These are phyloP conservation scores for Grosmannia huntii DNA, from an alignment of 2,329 filamentous ascomycete species.

Conservation along the genomic window DNA sequence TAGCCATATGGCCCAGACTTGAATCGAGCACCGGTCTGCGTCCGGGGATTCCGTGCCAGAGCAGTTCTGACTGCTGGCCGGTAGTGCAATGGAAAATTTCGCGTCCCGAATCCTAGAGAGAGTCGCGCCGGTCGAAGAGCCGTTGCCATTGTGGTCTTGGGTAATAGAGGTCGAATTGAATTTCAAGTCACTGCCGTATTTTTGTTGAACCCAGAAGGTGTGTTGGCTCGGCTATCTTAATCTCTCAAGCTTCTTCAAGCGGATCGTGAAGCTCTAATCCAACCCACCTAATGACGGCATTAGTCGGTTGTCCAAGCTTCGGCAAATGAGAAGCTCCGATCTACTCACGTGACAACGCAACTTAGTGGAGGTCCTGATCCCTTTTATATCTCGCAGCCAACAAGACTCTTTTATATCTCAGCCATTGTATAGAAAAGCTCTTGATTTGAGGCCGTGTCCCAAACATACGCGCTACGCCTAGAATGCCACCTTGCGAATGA, in stretches of 20 bases:
- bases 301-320: not conserved
- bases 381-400: too few species aligned
- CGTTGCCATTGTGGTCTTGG: constrained; percentile 3
- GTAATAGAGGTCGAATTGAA: too few species aligned
- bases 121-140: constrained; percentile 5
- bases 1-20: constrained; percentile 63
- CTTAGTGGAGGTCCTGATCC: not conserved
- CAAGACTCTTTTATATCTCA: too few species aligned
- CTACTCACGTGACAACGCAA: not conserved
- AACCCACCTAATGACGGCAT: not conserved
- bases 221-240: too few species aligned
- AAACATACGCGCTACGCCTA: too few species aligned
- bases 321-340: not conserved
- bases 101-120: not conserved
- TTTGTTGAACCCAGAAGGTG: too few species aligned
- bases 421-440: too few species aligned
- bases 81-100: not conserved
- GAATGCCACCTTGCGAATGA: not conserved
- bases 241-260: not conserved
- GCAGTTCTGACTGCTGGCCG: not conserved
- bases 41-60: not conserved
- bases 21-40: constrained; percentile 19
- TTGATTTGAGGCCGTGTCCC: too few species aligned
- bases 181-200: too few species aligned
- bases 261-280: not conserved